Evolutionary conservation across 75 land plant species (phyloP), one percentile per base, ranked within the genome.

Genomic region (Cryptomeria japonica): DNA sequence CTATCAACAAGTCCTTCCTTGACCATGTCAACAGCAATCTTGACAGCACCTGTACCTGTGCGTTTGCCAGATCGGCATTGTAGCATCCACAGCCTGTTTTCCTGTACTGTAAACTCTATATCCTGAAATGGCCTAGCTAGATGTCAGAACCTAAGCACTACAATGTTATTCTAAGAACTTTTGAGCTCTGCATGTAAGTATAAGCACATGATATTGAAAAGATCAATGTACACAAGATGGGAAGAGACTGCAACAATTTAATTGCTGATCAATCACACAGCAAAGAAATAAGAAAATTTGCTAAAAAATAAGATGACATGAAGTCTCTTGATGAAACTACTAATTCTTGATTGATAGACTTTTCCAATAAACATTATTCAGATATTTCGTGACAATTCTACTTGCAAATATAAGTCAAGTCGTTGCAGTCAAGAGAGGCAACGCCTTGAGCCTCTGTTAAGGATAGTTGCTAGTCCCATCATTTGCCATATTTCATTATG

Each of bases 11-110:
- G 94, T 32, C 95, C 95, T 91, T 98, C 99, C 16, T 91, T 88
- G 0, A 97, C 99, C 97, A 98, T 94, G 84, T 98, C 99, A 32
- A 97, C 99, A 9, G 99, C 99, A 89, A 98, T 98, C 91, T 97
- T 98, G 36, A 98, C 95, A 38, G 99, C 99, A 76, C 96, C 96
- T 90, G 94, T 94, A 76, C 99, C 99, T 22, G 99, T 97, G n/a
- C 99, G 93, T 90, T 98, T 98, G 9, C 99, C 99, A 49, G 94
- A 87, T 77, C 99, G 94, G 89, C 99, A 98, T 88, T 98, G 99
- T 88, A 98, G 89, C 99, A 98, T 98, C 99, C 99, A 98, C 16
- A 98, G 89, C 88, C 97, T 90, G 84, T 95, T 94, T 86, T 97
- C 97, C 86, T 98, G 99, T 31, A 98, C 99, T 25, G 99, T 98